These are phyloP conservation scores for Circinella minor DNA, from an alignment of 371 early-diverging fungal genomes.

Conservation along the genomic window DNA sequence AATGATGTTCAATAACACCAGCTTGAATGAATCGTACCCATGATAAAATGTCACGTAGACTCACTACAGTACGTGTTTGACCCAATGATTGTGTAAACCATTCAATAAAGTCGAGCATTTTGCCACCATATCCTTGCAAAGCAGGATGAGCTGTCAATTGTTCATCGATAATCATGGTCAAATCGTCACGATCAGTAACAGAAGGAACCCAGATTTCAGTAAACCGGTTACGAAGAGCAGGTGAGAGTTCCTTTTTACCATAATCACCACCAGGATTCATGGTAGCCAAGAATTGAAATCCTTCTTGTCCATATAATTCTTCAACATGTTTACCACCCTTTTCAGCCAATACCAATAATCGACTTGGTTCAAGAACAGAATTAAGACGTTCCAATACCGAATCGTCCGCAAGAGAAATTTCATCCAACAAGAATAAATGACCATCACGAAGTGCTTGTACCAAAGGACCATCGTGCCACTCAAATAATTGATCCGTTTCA, in stretches of 20 bases:
- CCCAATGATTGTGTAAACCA: slow-evolving; percentile 63
- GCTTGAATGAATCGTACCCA: slow-evolving; percentile 89
- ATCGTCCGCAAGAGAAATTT: slow-evolving; percentile 99
- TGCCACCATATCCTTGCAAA: slow-evolving; percentile 40
- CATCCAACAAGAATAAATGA: slow-evolving; percentile 97
- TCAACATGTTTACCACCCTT: slow-evolving; percentile 80
- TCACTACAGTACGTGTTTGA: slow-evolving; percentile 60
- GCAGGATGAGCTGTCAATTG: slow-evolving; percentile 56
- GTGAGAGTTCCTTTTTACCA: slow-evolving; percentile 99
- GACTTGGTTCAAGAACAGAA: slow-evolving; percentile 94
- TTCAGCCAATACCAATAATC: slow-evolving; percentile 94
- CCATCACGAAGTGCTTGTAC: slow-evolving; percentile 95
- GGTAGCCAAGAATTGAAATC: slow-evolving; percentile 98
- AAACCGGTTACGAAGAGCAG: slow-evolving; percentile 99
- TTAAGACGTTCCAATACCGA: slow-evolving; percentile 99
- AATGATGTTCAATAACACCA: slow-evolving; percentile 39
- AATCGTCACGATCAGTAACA: slow-evolving; percentile 80
- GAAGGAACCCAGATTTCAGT: slow-evolving; percentile 98
- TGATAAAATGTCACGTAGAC: slow-evolving; percentile 90
- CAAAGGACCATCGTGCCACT: slow-evolving; percentile 97
- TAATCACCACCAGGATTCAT: slow-evolving; percentile 99
- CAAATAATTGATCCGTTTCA: slow-evolving; percentile 74
- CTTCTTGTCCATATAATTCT: slow-evolving; percentile 70
- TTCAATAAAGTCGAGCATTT: slow-evolving; percentile 59
- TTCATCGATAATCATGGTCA: slow-evolving; percentile 75